These are phyloP conservation scores for Tephrocybe rancida DNA, from an alignment of 768 basidiomycete genomes.

Conservation along the genomic window DNA sequence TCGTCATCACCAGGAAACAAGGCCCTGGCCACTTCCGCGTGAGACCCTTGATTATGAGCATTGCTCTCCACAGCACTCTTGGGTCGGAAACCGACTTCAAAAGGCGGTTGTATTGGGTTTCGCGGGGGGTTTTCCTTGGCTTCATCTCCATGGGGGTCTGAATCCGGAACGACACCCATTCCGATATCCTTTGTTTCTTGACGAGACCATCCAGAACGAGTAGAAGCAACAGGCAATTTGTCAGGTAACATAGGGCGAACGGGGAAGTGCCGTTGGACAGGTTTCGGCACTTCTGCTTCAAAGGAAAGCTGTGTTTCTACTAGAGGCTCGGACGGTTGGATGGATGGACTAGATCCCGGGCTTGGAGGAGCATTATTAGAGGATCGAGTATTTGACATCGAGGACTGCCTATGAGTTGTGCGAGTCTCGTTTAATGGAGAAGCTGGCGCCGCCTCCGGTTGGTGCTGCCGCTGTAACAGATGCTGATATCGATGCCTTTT, in stretches of 20 bases:
- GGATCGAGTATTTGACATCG: neutral
- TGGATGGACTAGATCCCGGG: neutral
- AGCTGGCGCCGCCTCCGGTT: neutral
- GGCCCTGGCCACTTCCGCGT: neutral
- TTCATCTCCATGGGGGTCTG: slow-evolving; percentile 50
- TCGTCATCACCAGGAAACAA: slow-evolving; percentile 24
- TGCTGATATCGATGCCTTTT: slow-evolving; percentile 30
- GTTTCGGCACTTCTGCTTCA: slow-evolving; percentile 11
- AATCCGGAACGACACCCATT: slow-evolving; percentile 64
- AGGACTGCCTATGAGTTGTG: neutral
- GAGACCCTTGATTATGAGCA: slow-evolving; percentile 8
- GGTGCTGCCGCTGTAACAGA: slow-evolving; percentile 2
- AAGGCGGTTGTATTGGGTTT: neutral
- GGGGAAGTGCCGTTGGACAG: slow-evolving; percentile 9
- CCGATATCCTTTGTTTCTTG: slow-evolving; percentile 23
- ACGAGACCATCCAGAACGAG: too few species aligned
- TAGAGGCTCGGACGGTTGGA: neutral
- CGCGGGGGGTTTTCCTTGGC: neutral
- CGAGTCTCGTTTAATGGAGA: neutral
- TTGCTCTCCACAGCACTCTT: slow-evolving; percentile 25
- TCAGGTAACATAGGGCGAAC: neutral
- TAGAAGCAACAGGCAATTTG: neutral
- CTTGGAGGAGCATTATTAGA: neutral
- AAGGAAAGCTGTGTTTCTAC: slow-evolving; percentile 26
- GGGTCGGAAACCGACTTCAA: neutral